Evolutionary conservation across 192 early-diverging fungal species (phyloP), one percentile per base, ranked within the genome.

Genomic region (Diversispora epigaea): DNA sequence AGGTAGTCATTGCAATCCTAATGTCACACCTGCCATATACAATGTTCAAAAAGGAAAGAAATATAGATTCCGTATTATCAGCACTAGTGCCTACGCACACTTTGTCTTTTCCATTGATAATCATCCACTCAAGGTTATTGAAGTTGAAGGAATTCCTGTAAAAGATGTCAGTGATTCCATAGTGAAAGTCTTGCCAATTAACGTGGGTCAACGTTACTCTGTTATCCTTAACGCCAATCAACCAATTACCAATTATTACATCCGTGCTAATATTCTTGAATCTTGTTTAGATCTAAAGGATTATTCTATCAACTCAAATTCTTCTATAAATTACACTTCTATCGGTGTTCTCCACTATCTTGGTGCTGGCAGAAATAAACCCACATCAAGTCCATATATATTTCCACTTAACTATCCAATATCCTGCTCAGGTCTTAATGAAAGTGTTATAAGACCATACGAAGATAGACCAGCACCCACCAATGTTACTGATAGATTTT

Each of bases 51-150:
- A 64, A 43, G 90, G 91, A 60, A 93, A 91, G 79, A 91, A 86
- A 6, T 93, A 93, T 80, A 88, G 91, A 25, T 69, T 95, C 63
- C 89, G 94, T 9, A 61, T 95, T 44, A 89, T 95, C 81, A 90
- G 89, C 76, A 91, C 90, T 85, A 41, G 40, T 9, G 62, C 40
- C 14, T 12, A 39, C 46, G 73, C 89, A 17, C 89, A 84, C 76
- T 89, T 89, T 80, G 82, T 83, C 40, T 86, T 95, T 71, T 86
- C 85, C n/a, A 91, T 95, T 44, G 91, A 91, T 25, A 87, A 90
- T 19, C 94, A 94, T 74, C 74, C 81, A 11, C 83, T 95, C 82
- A 83, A 77, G 0, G 83, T 95, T 8, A 91, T 95, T 52, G 94
- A 91, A 71, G 88, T 89, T 41, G 89, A 91, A 67, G 89, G 89